Conservation (phyloP, 306 rosid species). For the Purshia tridentata region DNA sequence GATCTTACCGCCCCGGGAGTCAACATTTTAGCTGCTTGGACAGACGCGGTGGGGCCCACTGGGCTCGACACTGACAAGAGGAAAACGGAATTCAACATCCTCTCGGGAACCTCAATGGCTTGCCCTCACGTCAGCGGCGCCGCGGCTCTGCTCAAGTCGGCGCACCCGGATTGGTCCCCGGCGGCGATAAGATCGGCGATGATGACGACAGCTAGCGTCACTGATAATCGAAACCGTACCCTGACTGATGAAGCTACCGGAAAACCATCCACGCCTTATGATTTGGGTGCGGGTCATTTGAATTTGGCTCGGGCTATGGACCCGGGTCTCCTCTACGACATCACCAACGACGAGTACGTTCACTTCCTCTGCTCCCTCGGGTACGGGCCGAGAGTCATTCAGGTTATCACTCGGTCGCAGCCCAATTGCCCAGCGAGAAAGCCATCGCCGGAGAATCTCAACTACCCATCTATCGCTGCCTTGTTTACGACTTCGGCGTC, state of each 20-base stretch:
- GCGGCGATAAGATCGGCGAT: slow-evolving; percentile 80
- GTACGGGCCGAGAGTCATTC: slow-evolving; percentile 61
- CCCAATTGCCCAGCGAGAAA: slow-evolving; percentile 54
- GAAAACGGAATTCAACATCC: slow-evolving; percentile 70
- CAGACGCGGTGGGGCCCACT: slow-evolving; percentile 78
- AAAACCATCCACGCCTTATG: slow-evolving; percentile 63
- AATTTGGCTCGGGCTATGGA: slow-evolving; percentile 72
- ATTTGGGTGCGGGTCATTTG: slow-evolving; percentile 76
- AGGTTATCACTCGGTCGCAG: slow-evolving; percentile 58
- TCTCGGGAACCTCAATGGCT: slow-evolving; percentile 94
- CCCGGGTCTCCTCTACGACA: slow-evolving; percentile 79
- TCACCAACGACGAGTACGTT: slow-evolving; percentile 57
- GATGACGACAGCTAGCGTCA: slow-evolving; percentile 74
- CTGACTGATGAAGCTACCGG: slow-evolving; percentile 75
- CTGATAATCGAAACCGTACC: slow-evolving; percentile 48
- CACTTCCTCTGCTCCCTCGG: slow-evolving; percentile 59
- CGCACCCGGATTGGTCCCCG: slow-evolving; percentile 91
- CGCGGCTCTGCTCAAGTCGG: slow-evolving; percentile 79
- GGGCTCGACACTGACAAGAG: slow-evolving; percentile 61
- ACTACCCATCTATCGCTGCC: slow-evolving; percentile 72
- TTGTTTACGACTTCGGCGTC: slow-evolving; percentile 41
- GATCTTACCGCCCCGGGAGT: slow-evolving; percentile 89
- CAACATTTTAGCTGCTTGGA: slow-evolving; percentile 84
- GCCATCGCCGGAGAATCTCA: slow-evolving; percentile 64
- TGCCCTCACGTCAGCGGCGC: slow-evolving; percentile 93